phyloP scores from a whole-genome alignment of 768 basidiomycete genomes.

The Antrodiella citrinella region DNA sequence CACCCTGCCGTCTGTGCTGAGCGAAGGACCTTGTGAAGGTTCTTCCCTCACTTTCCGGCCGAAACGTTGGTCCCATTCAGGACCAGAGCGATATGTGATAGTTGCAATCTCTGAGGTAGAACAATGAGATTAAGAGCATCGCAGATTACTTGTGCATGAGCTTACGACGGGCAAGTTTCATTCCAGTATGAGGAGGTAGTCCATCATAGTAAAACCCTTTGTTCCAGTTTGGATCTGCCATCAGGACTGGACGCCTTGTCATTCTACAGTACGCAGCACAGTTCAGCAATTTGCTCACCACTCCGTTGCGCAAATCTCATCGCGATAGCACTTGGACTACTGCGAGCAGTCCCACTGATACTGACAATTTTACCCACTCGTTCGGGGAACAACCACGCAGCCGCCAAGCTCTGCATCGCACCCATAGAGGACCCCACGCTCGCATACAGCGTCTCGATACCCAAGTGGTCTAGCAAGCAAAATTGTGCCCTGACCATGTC shows the following conservation, averaged over 20 bases:
- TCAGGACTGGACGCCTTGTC: constrained; percentile 61
- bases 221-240: constrained; percentile 99
- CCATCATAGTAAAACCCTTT: constrained; percentile 95
- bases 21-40: background rate
- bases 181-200: constrained; percentile 93
- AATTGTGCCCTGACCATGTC: constrained; percentile 98
- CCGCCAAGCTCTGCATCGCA: constrained; percentile 93
- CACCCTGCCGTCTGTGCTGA: constrained; percentile 1
- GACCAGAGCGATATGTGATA: constrained; percentile 97
- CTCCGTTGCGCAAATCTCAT: constrained; percentile 96
- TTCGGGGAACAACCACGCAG: constrained; percentile 88
- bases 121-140: too few relatives aligned
- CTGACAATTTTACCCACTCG: constrained; percentile 86
- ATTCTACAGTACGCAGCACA: constrained; percentile 1
- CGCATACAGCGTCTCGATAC: constrained; percentile 81
- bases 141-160: too few relatives aligned
- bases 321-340: constrained; percentile 85
- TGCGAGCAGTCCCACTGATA: constrained; percentile 92
- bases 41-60: constrained; percentile 63
- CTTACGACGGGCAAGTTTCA: constrained; percentile 96
- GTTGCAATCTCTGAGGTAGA: constrained; percentile 82
- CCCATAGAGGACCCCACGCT: constrained; percentile 96
- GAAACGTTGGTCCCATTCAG: constrained; percentile 99
- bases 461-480: constrained; percentile 72
- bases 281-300: constrained; percentile 44